A percentile compares a stretch with the other conserved stretches of the same genome.
Conservation (phyloP, 2,329 filamentous ascomycete genomes). For the Aspergillus sp. region DNA sequence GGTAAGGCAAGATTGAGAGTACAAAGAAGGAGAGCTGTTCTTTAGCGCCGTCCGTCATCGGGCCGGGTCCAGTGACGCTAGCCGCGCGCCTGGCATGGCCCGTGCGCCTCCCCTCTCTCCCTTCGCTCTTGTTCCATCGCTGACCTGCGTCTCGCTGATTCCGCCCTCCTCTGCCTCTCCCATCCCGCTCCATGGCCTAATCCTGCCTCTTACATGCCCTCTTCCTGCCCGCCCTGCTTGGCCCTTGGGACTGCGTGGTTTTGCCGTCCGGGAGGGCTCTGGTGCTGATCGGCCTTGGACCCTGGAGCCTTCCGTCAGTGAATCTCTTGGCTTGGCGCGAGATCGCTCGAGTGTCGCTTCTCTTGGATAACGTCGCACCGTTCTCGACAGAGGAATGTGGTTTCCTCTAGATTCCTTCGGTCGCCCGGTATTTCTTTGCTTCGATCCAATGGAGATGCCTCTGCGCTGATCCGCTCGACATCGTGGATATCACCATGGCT, state of each 20-base stretch:
- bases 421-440: constrained; percentile 18
- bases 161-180: not conserved
- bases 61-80: constrained; percentile 9
- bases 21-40: no score
- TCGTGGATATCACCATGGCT: constrained; percentile 32
- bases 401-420: constrained; percentile 18
- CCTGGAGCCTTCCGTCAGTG: not conserved
- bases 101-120: constrained; percentile 4
- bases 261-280: not conserved
- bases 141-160: not conserved
- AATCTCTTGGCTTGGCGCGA: constrained; percentile 1
- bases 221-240: not conserved
- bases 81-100: constrained; percentile 12
- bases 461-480: constrained; percentile 27
- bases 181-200: not conserved
- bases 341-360: not conserved
- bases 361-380: constrained; percentile 9
- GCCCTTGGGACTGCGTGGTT: not conserved
- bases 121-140: not conserved
- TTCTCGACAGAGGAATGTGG: constrained; percentile 29
- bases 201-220: not conserved
- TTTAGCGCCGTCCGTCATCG: constrained; percentile 15
- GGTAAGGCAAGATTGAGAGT: not conserved
- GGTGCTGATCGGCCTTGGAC: constrained; percentile 4
- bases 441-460: constrained; percentile 32